Base-by-base conservation (phyloP, 768 basidiomycete genomes). In the Holtermanniella nyarrowii region DNA sequence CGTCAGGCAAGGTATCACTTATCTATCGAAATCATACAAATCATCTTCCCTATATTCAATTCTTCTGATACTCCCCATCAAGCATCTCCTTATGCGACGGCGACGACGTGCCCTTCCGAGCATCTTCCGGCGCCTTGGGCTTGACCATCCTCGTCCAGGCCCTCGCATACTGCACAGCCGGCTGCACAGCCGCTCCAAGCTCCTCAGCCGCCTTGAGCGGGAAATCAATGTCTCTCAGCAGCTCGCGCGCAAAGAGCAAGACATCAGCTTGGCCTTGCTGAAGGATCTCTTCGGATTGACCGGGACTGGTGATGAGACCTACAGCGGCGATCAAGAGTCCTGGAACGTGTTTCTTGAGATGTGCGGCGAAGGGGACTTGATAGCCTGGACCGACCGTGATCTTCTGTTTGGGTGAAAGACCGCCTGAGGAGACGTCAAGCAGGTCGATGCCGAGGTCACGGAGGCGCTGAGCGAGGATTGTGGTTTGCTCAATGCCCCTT, bases 401-500 rank as follows among this genome's bases (percentile, higher is more conserved):
- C 59, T 81, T 77, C 68, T 85, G 82, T 47, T 76, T 59, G 3
- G 55, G 65, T 74, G 78, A 83, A 58, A 82, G 82, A 2, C 84
- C 84, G 13, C 84, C 86, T 0, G 77, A 76, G 39, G 78, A 81
- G 44, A 77, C 77, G 68, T 91, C 85, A 46, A 91, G 66, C n/a
- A 91, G 72, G 63, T 88, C 87, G 12, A 88, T 76, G 5, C 83
- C 84, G 3, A 80, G 57, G 49, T 79, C 69, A 60, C 77, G 67
- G 60, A 88, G 66, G 64, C 79, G 76, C 13, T 76, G 76, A 1
- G 76, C 75, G 25, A 82, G 75, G 26, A 81, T 61, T 26, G 75
- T 81, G 65, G 78, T 84, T 70, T 89, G 87, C 62, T 86, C 82
- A 47, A 86, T 74, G 11, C 86, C 86, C 84, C 86, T 66, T 46